Evolutionary conservation across 31 red algal genomes (phyloP).

Genomic region (Odonthalia washingtoniensis): DNA sequence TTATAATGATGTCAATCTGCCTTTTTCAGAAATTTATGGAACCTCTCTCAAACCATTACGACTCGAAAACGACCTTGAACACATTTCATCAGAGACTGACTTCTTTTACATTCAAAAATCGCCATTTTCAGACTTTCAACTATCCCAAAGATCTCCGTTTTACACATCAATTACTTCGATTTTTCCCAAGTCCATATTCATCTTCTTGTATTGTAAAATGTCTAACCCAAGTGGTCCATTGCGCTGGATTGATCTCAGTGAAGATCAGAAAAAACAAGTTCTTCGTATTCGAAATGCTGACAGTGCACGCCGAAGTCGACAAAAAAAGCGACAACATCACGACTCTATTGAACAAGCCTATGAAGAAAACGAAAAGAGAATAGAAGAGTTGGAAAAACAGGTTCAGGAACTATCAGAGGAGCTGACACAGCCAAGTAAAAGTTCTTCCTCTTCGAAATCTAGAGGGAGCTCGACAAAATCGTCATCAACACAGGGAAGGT

Average conservation of each 20-base stretch:
- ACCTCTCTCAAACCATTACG: no score
- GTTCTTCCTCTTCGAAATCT: neutral
- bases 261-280: neutral
- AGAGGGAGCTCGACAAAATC: neutral
- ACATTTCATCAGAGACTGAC: no score
- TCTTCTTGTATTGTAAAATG: no score
- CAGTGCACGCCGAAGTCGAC: neutral
- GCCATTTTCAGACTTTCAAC: no score
- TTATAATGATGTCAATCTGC: no score
- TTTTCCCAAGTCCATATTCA: no score
- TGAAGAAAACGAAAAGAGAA: neutral
- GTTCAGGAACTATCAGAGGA: neutral
- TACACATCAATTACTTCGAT: no score
- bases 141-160: no score
- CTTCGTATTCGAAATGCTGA: constrained; percentile 2
- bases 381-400: neutral
- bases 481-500: neutral
- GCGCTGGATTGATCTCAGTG: neutral
- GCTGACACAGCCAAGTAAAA: neutral
- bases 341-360: neutral
- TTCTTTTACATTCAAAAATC: no score
- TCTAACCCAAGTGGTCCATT: no score
- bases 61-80: no score
- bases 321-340: neutral
- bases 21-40: no score